phyloP scores from a whole-genome alignment of 2,329 filamentous ascomycete species.

The Aquanectria penicillioides region DNA sequence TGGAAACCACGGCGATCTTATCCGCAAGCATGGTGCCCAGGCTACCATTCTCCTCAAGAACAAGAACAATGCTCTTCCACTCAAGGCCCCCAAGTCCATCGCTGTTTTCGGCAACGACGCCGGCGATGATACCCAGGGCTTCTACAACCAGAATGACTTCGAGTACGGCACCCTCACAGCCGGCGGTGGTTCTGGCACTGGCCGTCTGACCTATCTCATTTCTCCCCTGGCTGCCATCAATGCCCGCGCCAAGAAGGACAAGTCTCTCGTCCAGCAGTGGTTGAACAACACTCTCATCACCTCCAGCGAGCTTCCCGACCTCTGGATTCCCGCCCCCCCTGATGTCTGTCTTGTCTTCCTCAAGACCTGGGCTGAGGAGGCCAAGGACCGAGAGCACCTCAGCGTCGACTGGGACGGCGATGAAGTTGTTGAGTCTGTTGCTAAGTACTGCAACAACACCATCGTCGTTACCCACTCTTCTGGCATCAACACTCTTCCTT shows the following conservation, averaged over 20 bases:
- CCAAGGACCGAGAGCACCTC: conserved; percentile 64
- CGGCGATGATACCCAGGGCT: conserved; percentile 67
- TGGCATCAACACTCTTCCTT: conserved; percentile 73
- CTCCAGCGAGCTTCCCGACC: conserved; percentile 51
- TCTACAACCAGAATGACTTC: conserved; percentile 70
- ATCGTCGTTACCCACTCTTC: conserved; percentile 76
- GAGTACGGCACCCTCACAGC: conserved; percentile 68
- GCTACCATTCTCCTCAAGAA: conserved; percentile 82
- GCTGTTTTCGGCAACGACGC: conserved; percentile 64
- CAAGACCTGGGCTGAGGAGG: conserved; percentile 74
- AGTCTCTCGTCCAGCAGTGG: conserved; percentile 58
- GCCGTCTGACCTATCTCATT: conserved; percentile 50
- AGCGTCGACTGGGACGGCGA: conserved; percentile 69
- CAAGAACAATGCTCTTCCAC: conserved; percentile 66
- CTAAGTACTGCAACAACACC: conserved; percentile 70
- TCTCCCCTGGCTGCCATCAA: conserved; percentile 53
- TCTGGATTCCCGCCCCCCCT: conserved; percentile 60
- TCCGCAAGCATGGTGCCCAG: conserved; percentile 63
- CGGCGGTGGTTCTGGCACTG: conserved; percentile 63
- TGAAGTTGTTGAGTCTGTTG: conserved; percentile 68
- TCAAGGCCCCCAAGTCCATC: conserved; percentile 66
- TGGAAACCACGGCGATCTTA: conserved; percentile 64
- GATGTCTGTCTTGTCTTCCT: conserved; percentile 75
- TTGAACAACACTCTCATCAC: conserved; percentile 57
- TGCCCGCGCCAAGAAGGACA: conserved; percentile 57